Evolutionary conservation across 2,329 filamentous ascomycete genomes (phyloP), one percentile per base, ranked within the genome.

Genomic region (Aureobasidium uvarum): DNA sequence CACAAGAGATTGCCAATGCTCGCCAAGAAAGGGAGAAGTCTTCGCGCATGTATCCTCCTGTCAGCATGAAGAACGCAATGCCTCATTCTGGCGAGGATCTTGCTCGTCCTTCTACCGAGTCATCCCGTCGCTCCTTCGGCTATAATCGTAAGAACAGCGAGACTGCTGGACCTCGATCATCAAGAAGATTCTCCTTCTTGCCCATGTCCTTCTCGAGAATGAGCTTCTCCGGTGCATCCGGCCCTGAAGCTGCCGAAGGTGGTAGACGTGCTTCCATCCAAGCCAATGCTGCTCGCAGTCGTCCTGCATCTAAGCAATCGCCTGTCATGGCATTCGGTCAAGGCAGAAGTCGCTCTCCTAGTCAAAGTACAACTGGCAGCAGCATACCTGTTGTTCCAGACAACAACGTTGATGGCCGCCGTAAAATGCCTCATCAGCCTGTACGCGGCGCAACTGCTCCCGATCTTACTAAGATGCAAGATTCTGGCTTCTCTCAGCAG

Each of bases 21-120:
- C 58, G 58, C 36, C 58, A 39, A 36, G 78, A 82, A 68, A 86
- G 91, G 74, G 78, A 82, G 68, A 86, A 91, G 74, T 87, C 88
- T 68, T 80, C 84, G 62, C 88, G 86, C 74, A 88, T 85, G 69
- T 96, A 97, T 73, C 94, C 94, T 65, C 94, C 94, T 4, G 90
- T 94, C 55, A 96, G 92, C 79, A 96, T 97, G 92, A 86, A 89
- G 68, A 89, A 89, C 68, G 81, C 86, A 1, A 85, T 89, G 76
- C 80, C 85, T 6, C 83, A 83, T 55, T 67, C 66, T 38, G 67
- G 69, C 33, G 77, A 86, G 83, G 77, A 81, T 72, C 80, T 78
- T 52, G 75, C 78, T 28, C 74, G 81, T 51, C 77, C 77, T 39
- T 83, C 81, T n/a, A 80, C 74, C 45, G 81, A 83, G 38, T 81